phyloP scores from a whole-genome alignment of 164 flowering plant species.

The Kingdonia uniflora region DNA sequence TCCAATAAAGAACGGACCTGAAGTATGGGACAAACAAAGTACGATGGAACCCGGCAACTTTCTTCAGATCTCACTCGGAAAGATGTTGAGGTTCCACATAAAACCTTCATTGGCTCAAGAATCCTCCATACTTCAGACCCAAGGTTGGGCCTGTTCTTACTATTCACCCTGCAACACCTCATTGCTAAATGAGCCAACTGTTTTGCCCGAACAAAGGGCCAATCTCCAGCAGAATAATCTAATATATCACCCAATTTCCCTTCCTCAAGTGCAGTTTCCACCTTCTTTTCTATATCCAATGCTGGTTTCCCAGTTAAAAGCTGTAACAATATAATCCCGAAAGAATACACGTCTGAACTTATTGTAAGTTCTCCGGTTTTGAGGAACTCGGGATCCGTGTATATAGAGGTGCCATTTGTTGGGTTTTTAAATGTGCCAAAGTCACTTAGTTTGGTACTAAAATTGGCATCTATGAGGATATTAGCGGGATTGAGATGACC shows the following conservation, averaged over 20 bases:
- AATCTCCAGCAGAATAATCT: slow-evolving; percentile 78
- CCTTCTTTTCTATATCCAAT: slow-evolving; percentile 52
- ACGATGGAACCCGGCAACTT: slow-evolving; percentile 35
- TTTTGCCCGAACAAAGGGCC: slow-evolving; percentile 85
- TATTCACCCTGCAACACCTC: slow-evolving; percentile 51
- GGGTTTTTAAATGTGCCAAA: slow-evolving; percentile 64
- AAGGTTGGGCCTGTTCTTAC: slow-evolving; percentile 57
- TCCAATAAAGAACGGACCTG: slow-evolving; percentile 29
- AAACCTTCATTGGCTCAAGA: slow-evolving; percentile 62
- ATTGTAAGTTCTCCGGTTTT: slow-evolving; percentile 63
- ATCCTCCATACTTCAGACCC: slow-evolving; percentile 66
- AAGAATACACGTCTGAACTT: slow-evolving; percentile 74
- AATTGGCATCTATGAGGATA: slow-evolving; percentile 65
- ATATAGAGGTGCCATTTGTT: slow-evolving; percentile 54
- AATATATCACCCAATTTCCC: slow-evolving; percentile 40
- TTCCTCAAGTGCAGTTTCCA: slow-evolving; percentile 45
- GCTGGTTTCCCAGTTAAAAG: slow-evolving; percentile 65
- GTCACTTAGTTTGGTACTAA: slow-evolving; percentile 60
- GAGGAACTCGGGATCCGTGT: slow-evolving; percentile 82
- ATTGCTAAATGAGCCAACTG: slow-evolving; percentile 68
- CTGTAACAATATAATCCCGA: slow-evolving; percentile 64
- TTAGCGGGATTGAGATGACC: slow-evolving; percentile 80
- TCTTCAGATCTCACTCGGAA: slow-evolving; percentile 26
- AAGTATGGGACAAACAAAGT: slow-evolving; percentile 74
- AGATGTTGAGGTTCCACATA: slow-evolving; percentile 36